Evolutionary conservation across 2,329 filamentous ascomycete genomes (phyloP), one percentile per base, ranked within the genome.

Genomic region (Claviceps monticola): DNA sequence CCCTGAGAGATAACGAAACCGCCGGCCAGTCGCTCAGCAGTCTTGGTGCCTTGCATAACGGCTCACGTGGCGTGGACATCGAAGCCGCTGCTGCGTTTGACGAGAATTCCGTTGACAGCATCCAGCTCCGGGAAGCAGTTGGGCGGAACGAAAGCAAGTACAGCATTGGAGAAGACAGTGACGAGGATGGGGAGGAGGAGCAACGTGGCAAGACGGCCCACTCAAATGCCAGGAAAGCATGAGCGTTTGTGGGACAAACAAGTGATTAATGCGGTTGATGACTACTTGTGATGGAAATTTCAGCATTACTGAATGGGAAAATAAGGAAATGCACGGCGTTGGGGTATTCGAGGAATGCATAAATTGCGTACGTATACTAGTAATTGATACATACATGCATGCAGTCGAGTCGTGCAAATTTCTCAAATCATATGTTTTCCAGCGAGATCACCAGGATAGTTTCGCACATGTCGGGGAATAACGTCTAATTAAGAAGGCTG

Each of bases 1-100:
- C 74, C 14, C 64, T 82, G 39, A 49, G 68, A 63, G 39, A 67
- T 46, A 64, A 69, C 36, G 67, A 68, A 5, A 63, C 65, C 13
- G 58, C 60, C 19, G 66, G 62, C 43, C 54, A 58, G 58, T 57
- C 62, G 26, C 62, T 61, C 38, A 64, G 63, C 46, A 67, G 69
- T 2, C 63, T 77, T 49, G 73, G 75, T 62, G 64, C 56, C n/a
- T 75, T 77, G 60, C 70, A 74, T 21, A 68, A 67, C 48, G 74
- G 74, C 59, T 67, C 71, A 5, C 59, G 60, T 29, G 68, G 64
- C 37, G 67, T 74, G 13, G 79, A 83, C 59, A 66, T 84, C 4
- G 81, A 84, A 62, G 75, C 79, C 1, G 78, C 73, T 2, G 80
- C 82, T 58, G 29, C 29, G 8, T 84, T 84, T 59, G 80, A 83